These are phyloP conservation scores for Coniella vitis DNA, from an alignment of 2,329 filamentous ascomycete species.

Conservation along the genomic window DNA sequence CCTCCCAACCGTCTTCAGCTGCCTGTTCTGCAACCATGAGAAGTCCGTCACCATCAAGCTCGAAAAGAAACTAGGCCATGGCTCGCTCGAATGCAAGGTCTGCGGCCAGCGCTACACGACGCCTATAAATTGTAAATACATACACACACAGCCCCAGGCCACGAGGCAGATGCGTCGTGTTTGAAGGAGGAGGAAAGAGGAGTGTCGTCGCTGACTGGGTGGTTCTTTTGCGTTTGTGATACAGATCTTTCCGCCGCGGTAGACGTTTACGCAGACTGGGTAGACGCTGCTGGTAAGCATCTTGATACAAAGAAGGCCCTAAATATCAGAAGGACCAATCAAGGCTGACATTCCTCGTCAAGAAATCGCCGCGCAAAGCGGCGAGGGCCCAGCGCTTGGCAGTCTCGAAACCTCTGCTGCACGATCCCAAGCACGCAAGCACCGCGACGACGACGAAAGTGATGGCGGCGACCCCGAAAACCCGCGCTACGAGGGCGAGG, in stretches of 20 bases:
- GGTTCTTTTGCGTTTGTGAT: too few species aligned
- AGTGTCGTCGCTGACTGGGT: too few species aligned
- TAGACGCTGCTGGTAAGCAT: slow-evolving; percentile 66
- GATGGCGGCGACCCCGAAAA: slow-evolving; percentile 48
- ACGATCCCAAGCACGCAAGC: slow-evolving; percentile 8
- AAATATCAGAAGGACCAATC: too few species aligned
- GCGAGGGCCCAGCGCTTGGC: slow-evolving; percentile 4
- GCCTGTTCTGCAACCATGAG: slow-evolving; percentile 97
- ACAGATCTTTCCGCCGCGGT: slow-evolving; percentile 82
- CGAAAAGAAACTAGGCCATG: slow-evolving; percentile 86
- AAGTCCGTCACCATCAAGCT: slow-evolving; percentile 85
- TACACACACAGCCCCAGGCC: too few species aligned
- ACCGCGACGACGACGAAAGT: slow-evolving; percentile 26
- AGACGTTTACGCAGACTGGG: slow-evolving; percentile 97
- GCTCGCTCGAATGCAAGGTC: slow-evolving; percentile 80
- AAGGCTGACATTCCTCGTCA: neutral
- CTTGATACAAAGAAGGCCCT: neutral
- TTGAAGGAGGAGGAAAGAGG: too few species aligned
- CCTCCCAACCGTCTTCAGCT: slow-evolving; percentile 80
- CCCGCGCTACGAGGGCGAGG: slow-evolving; percentile 48
- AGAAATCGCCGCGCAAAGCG: slow-evolving; percentile 6
- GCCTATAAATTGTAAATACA: slow-evolving; percentile 80
- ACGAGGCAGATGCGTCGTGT: too few species aligned
- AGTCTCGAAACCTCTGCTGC: slow-evolving; percentile 3
- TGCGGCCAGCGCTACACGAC: slow-evolving; percentile 94